Evolutionary conservation across 1,284 basidiomycete species (phyloP).

Genomic region (Amylostereum chailletii): DNA sequence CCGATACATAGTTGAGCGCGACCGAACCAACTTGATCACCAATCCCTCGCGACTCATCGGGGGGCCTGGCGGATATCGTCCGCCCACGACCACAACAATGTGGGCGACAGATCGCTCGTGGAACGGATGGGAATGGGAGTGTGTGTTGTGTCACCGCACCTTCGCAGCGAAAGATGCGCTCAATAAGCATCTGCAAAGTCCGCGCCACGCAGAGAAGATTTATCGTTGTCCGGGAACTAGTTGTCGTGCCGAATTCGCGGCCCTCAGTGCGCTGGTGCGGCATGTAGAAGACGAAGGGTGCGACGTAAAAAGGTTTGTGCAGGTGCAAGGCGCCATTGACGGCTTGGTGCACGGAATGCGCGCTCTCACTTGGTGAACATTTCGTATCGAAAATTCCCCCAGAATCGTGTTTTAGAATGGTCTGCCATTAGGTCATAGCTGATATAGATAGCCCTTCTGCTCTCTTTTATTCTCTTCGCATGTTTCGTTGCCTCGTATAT

Average conservation of each 20-base stretch:
- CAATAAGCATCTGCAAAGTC: conserved; percentile 25
- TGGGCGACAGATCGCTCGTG: conserved; percentile 25
- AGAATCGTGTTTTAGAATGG: no score
- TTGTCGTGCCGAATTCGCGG: conserved; percentile 17
- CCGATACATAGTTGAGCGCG: conserved; percentile 15
- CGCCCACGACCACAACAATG: background rate
- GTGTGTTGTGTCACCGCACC: conserved; percentile 25
- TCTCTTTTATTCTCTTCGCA: no score
- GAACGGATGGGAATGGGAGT: conserved; percentile 29
- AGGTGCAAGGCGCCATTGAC: conserved; percentile 16
- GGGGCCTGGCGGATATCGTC: conserved; percentile 10
- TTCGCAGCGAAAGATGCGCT: conserved; percentile 19
- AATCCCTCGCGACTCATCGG: conserved; percentile 20
- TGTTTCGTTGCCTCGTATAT: no score
- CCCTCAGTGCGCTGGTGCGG: conserved; percentile 21
- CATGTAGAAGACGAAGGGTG: conserved; percentile 23
- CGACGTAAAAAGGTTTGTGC: conserved; percentile 17
- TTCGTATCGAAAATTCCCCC: no score
- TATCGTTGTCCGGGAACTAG: conserved; percentile 14
- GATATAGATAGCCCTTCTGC: no score
- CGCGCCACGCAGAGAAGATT: conserved; percentile 17
- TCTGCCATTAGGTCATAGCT: no score
- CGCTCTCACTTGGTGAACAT: no score
- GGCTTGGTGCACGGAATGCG: conserved; percentile 4
- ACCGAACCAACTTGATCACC: conserved; percentile 22